phyloP scores from a whole-genome alignment of 78 protist species.

The Mantamonas sphyraenae region DNA sequence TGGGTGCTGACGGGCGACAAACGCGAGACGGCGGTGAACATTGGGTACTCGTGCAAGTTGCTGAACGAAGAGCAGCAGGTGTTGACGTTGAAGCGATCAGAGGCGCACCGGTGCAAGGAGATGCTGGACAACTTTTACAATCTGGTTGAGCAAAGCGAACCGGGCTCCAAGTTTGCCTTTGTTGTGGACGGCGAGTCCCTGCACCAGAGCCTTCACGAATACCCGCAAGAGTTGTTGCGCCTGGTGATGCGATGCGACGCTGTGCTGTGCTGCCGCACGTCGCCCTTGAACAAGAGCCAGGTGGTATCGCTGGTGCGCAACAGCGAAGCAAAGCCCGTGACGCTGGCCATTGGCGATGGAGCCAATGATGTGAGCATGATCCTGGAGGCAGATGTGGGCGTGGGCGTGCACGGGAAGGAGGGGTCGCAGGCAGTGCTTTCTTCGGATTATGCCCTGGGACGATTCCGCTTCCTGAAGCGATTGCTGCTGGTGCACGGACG shows the following conservation, averaged over 20 bases:
- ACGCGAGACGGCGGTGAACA: constrained; percentile 61
- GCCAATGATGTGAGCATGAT: constrained; percentile 86
- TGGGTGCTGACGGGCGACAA: constrained; percentile 85
- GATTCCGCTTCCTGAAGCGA: constrained; percentile 39
- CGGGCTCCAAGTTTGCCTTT: constrained; percentile 27
- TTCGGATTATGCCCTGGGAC: constrained; percentile 56
- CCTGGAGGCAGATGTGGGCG: constrained; percentile 22
- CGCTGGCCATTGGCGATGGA: constrained; percentile 80
- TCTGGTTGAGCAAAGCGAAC: too few relatives aligned
- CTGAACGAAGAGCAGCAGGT: constrained; percentile 26
- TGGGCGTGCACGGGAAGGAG: constrained; percentile 50
- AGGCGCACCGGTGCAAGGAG: too few relatives aligned
- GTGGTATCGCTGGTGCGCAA: constrained; percentile 43
- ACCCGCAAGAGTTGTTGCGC: constrained; percentile 41
- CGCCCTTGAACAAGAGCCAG: constrained; percentile 62
- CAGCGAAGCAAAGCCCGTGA: neutral
- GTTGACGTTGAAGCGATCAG: neutral
- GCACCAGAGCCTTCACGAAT: constrained; percentile 30
- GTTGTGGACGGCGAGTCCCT: constrained; percentile 48
- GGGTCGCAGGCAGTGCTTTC: constrained; percentile 56
- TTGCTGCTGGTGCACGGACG: constrained; percentile 66
- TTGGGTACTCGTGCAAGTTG: constrained; percentile 25
- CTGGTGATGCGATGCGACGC: constrained; percentile 52
- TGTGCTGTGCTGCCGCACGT: constrained; percentile 43
- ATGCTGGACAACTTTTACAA: too few relatives aligned